These are phyloP conservation scores for Chenopodium formosanum DNA, from an alignment of 148 eudicot species.

Conservation along the genomic window DNA sequence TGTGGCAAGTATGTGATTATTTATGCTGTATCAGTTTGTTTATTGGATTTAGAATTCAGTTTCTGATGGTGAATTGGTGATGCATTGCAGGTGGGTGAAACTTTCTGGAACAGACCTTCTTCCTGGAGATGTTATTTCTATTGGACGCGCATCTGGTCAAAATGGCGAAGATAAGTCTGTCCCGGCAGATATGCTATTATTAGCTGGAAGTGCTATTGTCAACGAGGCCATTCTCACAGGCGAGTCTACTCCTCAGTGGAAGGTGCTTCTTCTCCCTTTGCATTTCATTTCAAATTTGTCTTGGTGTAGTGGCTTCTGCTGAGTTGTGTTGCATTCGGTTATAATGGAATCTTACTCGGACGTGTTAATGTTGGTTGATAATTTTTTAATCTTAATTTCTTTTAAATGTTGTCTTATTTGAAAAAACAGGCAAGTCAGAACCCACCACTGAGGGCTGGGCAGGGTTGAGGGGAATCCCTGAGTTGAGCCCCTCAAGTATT, in stretches of 20 bases:
- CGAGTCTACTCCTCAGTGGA: constrained; percentile 99
- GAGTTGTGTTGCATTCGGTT: too few relatives aligned
- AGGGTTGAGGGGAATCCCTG: too few relatives aligned
- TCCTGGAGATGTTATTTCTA: constrained; percentile 96
- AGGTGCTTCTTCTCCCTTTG: constrained; percentile 51
- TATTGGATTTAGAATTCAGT: constrained; percentile 14
- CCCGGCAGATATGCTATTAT: constrained; percentile 92
- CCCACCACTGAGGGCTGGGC: too few relatives aligned
- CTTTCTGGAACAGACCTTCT: constrained; percentile 88
- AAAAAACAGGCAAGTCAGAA: too few relatives aligned
- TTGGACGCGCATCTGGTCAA: constrained; percentile 78
- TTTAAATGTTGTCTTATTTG: too few relatives aligned
- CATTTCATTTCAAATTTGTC: neutral
- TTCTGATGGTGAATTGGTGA: constrained; percentile 22
- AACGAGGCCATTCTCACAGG: constrained; percentile 98
- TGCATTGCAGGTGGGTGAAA: constrained; percentile 74
- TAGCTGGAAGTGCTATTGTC: constrained; percentile 94
- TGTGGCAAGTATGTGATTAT: constrained; percentile 78
- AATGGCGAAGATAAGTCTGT: constrained; percentile 95
- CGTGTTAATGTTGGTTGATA: too few relatives aligned
- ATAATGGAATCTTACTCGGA: too few relatives aligned
- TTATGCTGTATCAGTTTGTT: constrained; percentile 8
- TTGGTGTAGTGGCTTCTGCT: too few relatives aligned
- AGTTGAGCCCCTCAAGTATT: too few relatives aligned
- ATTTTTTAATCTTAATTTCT: too few relatives aligned